phyloP scores from a whole-genome alignment of 371 early-diverging fungal genomes.

The Nematocida minor region DNA sequence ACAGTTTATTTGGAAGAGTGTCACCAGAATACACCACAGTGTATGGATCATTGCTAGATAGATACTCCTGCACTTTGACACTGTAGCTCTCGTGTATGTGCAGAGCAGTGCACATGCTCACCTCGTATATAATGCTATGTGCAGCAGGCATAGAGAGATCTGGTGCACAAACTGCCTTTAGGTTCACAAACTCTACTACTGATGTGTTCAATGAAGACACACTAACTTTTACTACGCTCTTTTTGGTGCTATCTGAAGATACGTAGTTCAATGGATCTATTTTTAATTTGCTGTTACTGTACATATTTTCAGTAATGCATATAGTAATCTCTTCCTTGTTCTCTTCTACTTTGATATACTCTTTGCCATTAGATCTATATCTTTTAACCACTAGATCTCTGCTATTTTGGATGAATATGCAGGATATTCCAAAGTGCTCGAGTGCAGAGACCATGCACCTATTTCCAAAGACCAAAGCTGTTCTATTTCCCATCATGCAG shows the following conservation, averaged over 20 bases:
- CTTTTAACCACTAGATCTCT: not conserved
- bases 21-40: conserved; percentile 78
- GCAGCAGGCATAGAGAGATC: too few species aligned
- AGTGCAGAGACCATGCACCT: conserved; percentile 49
- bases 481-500: not conserved
- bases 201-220: not conserved
- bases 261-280: not conserved
- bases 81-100: conserved; percentile 60
- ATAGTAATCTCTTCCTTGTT: not conserved
- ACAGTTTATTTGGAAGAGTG: conserved; percentile 75
- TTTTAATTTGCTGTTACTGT: not conserved
- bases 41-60: not conserved
- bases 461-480: conserved; percentile 35
- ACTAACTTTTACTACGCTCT: not conserved
- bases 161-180: not conserved
- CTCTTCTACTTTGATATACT: not conserved
- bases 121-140: not conserved
- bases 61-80: conserved; percentile 23
- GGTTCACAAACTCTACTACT: not conserved
- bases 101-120: conserved; percentile 49
- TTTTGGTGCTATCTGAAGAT: not conserved
- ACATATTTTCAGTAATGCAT: not conserved
- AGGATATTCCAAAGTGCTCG: conserved; percentile 20
- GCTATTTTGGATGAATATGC: conserved; percentile 36
- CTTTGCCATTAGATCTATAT: not conserved